Percentiles rank a stretch among this genome's conserved stretches.
These are phyloP conservation scores for Dioszegia aurantiaca DNA, from an alignment of 768 basidiomycete species.

Conservation along the genomic window DNA sequence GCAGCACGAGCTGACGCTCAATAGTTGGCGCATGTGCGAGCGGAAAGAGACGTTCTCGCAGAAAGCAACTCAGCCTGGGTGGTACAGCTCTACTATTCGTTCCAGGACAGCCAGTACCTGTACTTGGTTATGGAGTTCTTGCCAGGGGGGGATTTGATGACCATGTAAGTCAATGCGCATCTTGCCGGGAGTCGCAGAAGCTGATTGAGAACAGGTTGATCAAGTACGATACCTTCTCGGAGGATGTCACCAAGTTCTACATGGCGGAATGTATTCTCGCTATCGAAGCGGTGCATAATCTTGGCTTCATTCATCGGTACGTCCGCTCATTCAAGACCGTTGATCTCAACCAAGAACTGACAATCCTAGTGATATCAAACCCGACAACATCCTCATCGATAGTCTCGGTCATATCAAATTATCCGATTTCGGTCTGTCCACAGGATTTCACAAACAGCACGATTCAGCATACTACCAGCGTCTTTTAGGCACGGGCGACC, in stretches of 20 bases:
- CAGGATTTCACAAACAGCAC: conserved; percentile 98
- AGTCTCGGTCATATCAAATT: conserved; percentile 95
- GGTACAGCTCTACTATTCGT: conserved; percentile 95
- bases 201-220: conserved; percentile 59
- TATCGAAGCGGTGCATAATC: conserved; percentile 93
- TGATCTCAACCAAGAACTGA: too few species aligned
- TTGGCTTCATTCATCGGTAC: conserved; percentile 96
- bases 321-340: too few species aligned
- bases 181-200: background rate
- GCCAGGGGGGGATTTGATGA: conserved; percentile 98
- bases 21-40: conserved; percentile 94
- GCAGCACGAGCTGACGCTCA: background rate
- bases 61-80: conserved; percentile 96
- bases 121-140: conserved; percentile 99
- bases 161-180: conserved; percentile 61
- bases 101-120: conserved; percentile 86
- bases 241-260: conserved; percentile 96
- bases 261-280: conserved; percentile 98
- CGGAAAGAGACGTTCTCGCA: conserved; percentile 92
- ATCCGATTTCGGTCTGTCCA: conserved; percentile 96
- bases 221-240: conserved; percentile 98
- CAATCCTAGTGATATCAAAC: conserved; percentile 86
- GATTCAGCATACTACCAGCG: conserved; percentile 93
- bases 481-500: conserved; percentile 64
- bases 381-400: conserved; percentile 98